Percentiles rank a stretch among this genome's conserved stretches.
Evolutionary conservation across 225 moss, liverwort and hornwort species (phyloP).

Genomic region (Pleurozium schreberi): DNA sequence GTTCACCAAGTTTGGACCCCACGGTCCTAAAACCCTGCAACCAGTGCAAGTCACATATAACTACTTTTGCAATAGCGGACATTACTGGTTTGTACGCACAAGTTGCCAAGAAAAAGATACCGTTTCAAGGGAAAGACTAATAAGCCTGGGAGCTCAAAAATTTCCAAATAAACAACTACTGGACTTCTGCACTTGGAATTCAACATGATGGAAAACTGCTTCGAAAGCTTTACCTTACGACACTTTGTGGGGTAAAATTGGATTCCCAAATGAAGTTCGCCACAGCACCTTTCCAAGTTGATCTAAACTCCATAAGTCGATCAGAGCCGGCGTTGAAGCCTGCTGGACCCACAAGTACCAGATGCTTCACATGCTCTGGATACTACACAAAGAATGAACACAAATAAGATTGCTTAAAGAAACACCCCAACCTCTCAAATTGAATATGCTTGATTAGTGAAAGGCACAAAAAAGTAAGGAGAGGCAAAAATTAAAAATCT

Average conservation of each 20-base stretch:
- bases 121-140: not conserved
- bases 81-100: not conserved
- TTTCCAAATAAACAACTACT: not conserved
- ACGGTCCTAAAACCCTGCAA: constrained; percentile 74
- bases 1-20: constrained; percentile 89
- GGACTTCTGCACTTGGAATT: not conserved
- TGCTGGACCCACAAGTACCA: constrained; percentile 76
- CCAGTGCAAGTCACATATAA: not conserved
- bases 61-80: not conserved
- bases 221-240: constrained; percentile 42
- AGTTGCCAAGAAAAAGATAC: not conserved
- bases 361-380: constrained; percentile 92
- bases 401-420: not conserved
- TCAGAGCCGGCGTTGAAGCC: constrained; percentile 57
- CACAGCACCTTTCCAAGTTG: constrained; percentile 75
- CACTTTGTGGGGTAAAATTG: constrained; percentile 62
- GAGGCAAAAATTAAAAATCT: not conserved
- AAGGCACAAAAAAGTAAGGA: not conserved
- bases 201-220: not conserved
- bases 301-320: constrained; percentile 48
- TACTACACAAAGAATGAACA: constrained; percentile 37
- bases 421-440: not conserved
- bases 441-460: not conserved
- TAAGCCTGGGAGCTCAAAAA: not conserved
- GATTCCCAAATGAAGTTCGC: constrained; percentile 74